phyloP scores from a whole-genome alignment of 2,329 filamentous ascomycete species.

The Hypoxylon sp. region DNA sequence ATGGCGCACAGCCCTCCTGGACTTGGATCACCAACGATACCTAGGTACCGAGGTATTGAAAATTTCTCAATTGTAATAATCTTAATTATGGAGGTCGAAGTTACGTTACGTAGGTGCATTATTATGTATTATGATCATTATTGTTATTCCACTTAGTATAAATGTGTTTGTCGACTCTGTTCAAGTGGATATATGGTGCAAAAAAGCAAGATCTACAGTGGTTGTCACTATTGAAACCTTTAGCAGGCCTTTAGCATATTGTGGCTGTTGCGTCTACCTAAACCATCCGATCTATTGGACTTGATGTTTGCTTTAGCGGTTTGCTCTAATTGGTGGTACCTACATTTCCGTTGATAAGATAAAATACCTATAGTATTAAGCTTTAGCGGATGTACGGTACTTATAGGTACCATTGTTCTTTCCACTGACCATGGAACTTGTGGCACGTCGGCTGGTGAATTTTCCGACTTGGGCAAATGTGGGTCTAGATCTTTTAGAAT shows the following conservation, averaged over 20 bases:
- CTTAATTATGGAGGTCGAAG: background rate
- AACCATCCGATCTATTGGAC: background rate
- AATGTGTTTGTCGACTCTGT: background rate
- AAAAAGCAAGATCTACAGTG: background rate
- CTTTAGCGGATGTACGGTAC: constrained; percentile 19
- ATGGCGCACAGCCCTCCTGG: background rate
- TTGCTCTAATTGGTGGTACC: background rate
- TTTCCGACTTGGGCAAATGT: constrained; percentile 40
- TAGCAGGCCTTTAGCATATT: background rate
- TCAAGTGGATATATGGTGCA: background rate
- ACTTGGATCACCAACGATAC: background rate
- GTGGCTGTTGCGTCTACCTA: background rate
- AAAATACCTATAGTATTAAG: no score
- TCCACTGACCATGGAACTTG: background rate
- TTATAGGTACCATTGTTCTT: background rate
- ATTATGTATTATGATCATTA: background rate
- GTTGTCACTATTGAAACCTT: background rate
- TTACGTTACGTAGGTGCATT: constrained; percentile 3
- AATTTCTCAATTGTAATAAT: constrained; percentile 4
- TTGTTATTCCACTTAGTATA: background rate
- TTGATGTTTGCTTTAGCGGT: background rate
- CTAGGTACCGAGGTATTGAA: constrained; percentile 23
- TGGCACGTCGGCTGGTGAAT: constrained; percentile 40
- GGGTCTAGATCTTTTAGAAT: constrained; percentile 43
- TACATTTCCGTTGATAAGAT: constrained; percentile 17